A percentile compares a stretch with the other conserved stretches of the same genome.
These are phyloP conservation scores for Chamaecrista fasciculata DNA, from an alignment of 306 rosid genomes.

Conservation along the genomic window DNA sequence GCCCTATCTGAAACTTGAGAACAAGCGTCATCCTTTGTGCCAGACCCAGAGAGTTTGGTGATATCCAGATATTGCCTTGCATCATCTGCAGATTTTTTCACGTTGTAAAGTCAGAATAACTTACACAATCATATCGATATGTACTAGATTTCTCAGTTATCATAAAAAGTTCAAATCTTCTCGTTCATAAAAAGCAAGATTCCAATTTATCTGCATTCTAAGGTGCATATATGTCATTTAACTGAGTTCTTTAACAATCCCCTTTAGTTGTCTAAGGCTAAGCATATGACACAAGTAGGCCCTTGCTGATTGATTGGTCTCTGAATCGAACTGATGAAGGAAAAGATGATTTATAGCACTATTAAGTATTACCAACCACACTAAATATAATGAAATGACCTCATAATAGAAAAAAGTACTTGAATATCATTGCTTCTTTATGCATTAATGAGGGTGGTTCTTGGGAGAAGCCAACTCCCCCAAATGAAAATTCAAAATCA, in stretches of 20 bases:
- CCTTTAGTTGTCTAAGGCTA: background rate
- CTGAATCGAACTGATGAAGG: conserved; percentile 4
- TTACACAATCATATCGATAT: background rate
- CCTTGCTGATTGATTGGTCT: background rate
- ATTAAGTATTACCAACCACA: too few species aligned
- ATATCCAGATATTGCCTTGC: conserved; percentile 78
- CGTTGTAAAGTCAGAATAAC: conserved; percentile 27
- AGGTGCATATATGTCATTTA: background rate
- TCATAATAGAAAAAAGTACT: background rate
- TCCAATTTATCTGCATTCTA: background rate
- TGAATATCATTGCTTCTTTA: background rate
- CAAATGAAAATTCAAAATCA: background rate
- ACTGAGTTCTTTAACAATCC: background rate
- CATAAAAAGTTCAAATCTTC: background rate
- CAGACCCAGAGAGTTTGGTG: conserved; percentile 46
- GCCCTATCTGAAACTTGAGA: conserved; percentile 55
- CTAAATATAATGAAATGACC: conserved; percentile 12
- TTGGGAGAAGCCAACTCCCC: background rate
- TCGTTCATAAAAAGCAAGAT: background rate
- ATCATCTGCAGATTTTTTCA: conserved; percentile 63
- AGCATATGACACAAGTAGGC: background rate
- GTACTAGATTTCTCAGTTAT: background rate
- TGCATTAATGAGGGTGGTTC: background rate
- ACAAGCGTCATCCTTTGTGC: conserved; percentile 69
- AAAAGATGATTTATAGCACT: background rate